These are phyloP conservation scores for Rhamnella rubrinervis DNA, from an alignment of 331 rosid genomes.

Conservation along the genomic window DNA sequence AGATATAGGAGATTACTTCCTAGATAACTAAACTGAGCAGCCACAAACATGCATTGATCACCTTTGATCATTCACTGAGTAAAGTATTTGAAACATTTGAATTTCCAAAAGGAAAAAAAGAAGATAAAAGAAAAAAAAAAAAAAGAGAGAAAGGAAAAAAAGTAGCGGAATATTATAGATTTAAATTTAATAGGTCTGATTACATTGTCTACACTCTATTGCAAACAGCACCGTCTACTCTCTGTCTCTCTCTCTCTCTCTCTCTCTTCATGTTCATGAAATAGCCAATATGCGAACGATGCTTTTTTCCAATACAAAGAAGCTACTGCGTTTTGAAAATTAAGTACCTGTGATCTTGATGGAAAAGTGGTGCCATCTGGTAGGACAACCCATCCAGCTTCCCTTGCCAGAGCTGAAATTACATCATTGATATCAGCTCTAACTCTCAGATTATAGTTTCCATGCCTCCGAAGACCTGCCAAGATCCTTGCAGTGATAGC, in stretches of 20 bases:
- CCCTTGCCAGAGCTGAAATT: conserved; percentile 90
- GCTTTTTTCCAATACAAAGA: background rate
- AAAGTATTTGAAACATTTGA: too few species aligned
- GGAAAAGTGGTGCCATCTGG: conserved; percentile 98
- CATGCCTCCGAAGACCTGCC: conserved; percentile 99
- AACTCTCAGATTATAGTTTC: conserved; percentile 95
- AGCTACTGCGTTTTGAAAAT: conserved; percentile 15
- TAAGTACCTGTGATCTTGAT: conserved; percentile 81
- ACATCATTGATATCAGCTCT: conserved; percentile 99
- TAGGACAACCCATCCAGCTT: conserved; percentile 99
- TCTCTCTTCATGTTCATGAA: background rate
- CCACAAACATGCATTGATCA: too few species aligned
- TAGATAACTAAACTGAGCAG: background rate
- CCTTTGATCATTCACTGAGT: too few species aligned
- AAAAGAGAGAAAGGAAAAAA: too few species aligned
- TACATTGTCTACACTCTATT: too few species aligned
- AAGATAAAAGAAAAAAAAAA: too few species aligned
- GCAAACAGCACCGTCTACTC: background rate
- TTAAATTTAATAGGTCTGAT: too few species aligned
- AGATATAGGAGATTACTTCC: background rate
- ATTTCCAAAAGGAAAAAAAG: too few species aligned
- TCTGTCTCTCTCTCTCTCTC: background rate
- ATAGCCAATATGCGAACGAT: conserved; percentile 4
- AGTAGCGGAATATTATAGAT: too few species aligned
- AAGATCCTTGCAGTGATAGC: conserved; percentile 95